Conservation (phyloP, 2,329 filamentous ascomycete genomes). For the Lasiodiplodia sp. region DNA sequence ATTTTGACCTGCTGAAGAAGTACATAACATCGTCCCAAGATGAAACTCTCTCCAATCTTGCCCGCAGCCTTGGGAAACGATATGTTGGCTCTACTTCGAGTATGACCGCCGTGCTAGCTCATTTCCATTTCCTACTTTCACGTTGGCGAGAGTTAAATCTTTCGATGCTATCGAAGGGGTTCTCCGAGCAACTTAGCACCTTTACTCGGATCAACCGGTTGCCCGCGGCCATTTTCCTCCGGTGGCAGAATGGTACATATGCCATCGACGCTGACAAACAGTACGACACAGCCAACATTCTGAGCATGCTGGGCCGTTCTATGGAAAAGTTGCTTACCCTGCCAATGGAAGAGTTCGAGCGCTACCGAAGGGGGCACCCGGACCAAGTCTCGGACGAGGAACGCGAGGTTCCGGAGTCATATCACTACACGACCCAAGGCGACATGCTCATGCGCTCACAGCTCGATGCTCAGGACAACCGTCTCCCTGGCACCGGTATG, state of each 20-base stretch:
- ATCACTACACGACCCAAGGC: constrained; percentile 84
- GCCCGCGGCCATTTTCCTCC: constrained; percentile 82
- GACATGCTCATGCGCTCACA: constrained; percentile 96
- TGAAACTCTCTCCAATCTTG: constrained; percentile 71
- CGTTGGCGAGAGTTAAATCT: constrained; percentile 78
- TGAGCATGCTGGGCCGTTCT: constrained; percentile 92
- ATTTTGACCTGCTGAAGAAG: constrained; percentile 83
- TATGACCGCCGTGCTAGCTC: constrained; percentile 85
- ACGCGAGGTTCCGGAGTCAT: constrained; percentile 69
- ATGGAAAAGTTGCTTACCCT: constrained; percentile 95
- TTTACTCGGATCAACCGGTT: constrained; percentile 77
- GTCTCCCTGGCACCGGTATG: constrained; percentile 88
- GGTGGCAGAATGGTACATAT: constrained; percentile 84
- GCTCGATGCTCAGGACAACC: constrained; percentile 85
- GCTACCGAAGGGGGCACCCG: constrained; percentile 74
- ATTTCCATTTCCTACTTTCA: constrained; percentile 93
- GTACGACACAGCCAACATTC: constrained; percentile 81
- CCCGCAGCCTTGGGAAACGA: constrained; percentile 71
- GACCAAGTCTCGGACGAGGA: constrained; percentile 76
- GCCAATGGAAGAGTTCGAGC: constrained; percentile 82
- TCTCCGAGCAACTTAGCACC: constrained; percentile 64
- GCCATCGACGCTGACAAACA: constrained; percentile 97
- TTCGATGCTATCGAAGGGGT: constrained; percentile 70
- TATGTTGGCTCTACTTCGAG: constrained; percentile 97
- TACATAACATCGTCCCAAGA: constrained; percentile 96